phyloP scores from a whole-genome alignment of 331 rosid species.

The Dryas integrifolia region DNA sequence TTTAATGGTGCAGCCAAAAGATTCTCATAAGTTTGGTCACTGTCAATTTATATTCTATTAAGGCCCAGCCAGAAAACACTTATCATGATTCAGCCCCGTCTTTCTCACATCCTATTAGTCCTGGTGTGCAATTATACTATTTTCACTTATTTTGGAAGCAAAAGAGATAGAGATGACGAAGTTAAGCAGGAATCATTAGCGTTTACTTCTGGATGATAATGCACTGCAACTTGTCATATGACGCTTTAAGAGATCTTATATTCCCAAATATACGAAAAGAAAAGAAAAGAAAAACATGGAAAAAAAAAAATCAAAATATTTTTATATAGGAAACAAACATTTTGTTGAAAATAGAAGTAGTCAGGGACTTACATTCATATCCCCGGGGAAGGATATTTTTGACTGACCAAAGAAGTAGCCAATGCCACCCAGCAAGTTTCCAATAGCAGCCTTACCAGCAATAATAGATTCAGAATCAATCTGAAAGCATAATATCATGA shows the following conservation, averaged over 20 bases:
- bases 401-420: constrained; percentile 97
- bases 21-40: background rate
- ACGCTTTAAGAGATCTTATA: background rate
- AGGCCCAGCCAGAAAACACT: background rate
- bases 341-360: background rate
- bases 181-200: background rate
- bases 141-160: background rate
- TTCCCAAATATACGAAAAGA: background rate
- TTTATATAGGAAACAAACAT: too few species aligned
- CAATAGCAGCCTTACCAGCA: constrained; percentile 87
- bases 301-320: too few species aligned
- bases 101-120: background rate
- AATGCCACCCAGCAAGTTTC: constrained; percentile 87
- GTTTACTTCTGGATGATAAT: background rate
- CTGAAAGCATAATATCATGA: constrained; percentile 47
- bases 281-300: background rate
- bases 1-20: background rate
- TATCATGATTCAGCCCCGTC: background rate
- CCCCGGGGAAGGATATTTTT: constrained; percentile 55
- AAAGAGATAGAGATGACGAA: background rate
- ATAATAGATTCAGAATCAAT: constrained; percentile 66
- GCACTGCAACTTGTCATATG: background rate
- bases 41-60: background rate
- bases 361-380: constrained; percentile 52
- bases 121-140: background rate